phyloP scores from a whole-genome alignment of 2,329 filamentous ascomycete species.

The Escovopsis sp. region DNA sequence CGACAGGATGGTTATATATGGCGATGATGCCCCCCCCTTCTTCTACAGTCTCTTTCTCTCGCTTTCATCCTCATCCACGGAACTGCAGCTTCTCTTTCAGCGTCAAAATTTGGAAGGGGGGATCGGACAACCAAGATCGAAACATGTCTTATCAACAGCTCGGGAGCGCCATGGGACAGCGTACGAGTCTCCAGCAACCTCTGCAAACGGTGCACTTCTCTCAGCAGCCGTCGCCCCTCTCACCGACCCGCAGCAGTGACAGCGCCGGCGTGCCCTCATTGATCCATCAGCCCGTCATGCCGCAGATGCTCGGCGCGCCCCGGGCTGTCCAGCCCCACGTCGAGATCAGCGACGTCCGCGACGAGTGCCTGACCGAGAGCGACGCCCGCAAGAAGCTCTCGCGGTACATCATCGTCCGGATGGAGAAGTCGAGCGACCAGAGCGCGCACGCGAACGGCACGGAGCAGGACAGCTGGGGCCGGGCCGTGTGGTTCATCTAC shows the following conservation, averaged over 20 bases:
- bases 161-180: too few relatives aligned
- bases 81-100: too few relatives aligned
- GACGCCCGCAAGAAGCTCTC: constrained; percentile 26
- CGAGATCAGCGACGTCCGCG: constrained; percentile 22
- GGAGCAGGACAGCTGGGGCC: constrained; percentile 25
- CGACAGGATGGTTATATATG: too few relatives aligned
- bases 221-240: not conserved
- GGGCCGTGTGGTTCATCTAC: constrained; percentile 18
- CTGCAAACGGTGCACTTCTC: not conserved
- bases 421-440: constrained; percentile 27
- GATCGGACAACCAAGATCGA: too few relatives aligned
- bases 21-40: too few relatives aligned
- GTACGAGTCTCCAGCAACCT: too few relatives aligned
- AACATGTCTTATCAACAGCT: too few relatives aligned
- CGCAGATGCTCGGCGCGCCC: not conserved
- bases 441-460: constrained; percentile 12
- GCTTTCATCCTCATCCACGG: too few relatives aligned
- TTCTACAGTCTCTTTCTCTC: too few relatives aligned
- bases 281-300: not conserved
- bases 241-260: not conserved
- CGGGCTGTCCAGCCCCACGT: not conserved
- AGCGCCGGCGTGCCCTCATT: not conserved
- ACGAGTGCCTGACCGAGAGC: constrained; percentile 21
- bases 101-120: too few relatives aligned
- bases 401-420: constrained; percentile 24